Conservation (phyloP, 2,329 filamentous ascomycete genomes). For the Colletotrichum sidae region DNA sequence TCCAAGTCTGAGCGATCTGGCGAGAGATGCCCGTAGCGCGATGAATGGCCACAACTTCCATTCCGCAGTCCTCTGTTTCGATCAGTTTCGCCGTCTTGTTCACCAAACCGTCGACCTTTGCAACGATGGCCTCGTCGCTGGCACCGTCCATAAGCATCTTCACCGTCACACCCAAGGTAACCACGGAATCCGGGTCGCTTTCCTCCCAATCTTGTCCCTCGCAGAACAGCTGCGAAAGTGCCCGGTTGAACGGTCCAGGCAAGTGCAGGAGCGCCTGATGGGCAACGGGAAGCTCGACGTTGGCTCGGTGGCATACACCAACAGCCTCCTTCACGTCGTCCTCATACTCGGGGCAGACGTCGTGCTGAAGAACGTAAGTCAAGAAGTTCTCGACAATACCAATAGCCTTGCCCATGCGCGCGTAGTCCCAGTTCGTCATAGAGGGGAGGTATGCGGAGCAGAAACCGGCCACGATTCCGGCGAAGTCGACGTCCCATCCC, state of each 20-base stretch:
- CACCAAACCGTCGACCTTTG: background rate
- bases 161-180: constrained; percentile 58
- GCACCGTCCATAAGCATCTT: constrained; percentile 21
- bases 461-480: constrained; percentile 80
- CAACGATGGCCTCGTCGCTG: no score
- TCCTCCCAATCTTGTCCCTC: constrained; percentile 47
- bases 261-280: constrained; percentile 63
- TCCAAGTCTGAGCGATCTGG: constrained; percentile 54
- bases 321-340: constrained; percentile 75
- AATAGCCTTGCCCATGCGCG: constrained; percentile 69
- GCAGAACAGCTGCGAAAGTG: constrained; percentile 76
- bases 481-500: constrained; percentile 85
- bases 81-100: constrained; percentile 43
- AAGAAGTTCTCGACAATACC: constrained; percentile 86
- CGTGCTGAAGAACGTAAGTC: constrained; percentile 85
- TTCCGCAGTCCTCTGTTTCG: constrained; percentile 61
- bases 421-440: constrained; percentile 66
- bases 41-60: constrained; percentile 69
- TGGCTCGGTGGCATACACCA: constrained; percentile 73
- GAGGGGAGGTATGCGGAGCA: constrained; percentile 67
- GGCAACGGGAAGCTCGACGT: constrained; percentile 73
- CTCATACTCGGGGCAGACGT: constrained; percentile 85
- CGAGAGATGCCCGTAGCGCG: constrained; percentile 54
- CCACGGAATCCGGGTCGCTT: constrained; percentile 52
- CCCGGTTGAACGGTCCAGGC: constrained; percentile 85